Percentiles rank a stretch among this genome's conserved stretches.
Conservation (phyloP, 371 early-diverging fungal species). For the Rhizopus delemar region DNA sequence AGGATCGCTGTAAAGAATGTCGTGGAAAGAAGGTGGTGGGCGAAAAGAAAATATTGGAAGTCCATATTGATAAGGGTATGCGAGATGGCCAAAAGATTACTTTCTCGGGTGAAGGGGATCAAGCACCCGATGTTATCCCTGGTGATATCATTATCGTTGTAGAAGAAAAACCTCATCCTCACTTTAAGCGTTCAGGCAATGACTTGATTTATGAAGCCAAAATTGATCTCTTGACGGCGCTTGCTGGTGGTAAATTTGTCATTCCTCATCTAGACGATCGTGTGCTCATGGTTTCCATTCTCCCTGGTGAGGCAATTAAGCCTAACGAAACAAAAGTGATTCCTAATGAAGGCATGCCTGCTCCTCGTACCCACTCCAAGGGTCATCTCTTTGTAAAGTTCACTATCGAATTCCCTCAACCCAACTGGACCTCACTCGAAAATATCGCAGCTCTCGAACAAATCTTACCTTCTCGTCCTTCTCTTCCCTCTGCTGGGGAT, state of each 20-base stretch:
- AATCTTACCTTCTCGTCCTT: conserved; percentile 65
- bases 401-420: conserved; percentile 84
- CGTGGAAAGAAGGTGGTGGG: conserved; percentile 78
- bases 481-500: conserved; percentile 47
- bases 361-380: conserved; percentile 82
- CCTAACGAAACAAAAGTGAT: conserved; percentile 77
- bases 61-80: conserved; percentile 93
- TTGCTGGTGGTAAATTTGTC: conserved; percentile 89
- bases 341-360: conserved; percentile 91
- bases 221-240: conserved; percentile 91
- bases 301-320: conserved; percentile 91
- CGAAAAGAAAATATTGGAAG: conserved; percentile 85
- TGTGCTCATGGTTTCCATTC: conserved; percentile 77
- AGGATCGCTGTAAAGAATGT: conserved; percentile 89
- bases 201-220: conserved; percentile 80
- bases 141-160: conserved; percentile 91
- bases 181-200: conserved; percentile 86
- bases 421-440: conserved; percentile 75
- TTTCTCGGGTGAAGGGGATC: conserved; percentile 92
- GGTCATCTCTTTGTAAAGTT: conserved; percentile 92
- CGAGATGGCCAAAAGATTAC: conserved; percentile 92
- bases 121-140: conserved; percentile 67
- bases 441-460: conserved; percentile 65
- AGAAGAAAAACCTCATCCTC: conserved; percentile 84
- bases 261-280: conserved; percentile 91